Evolutionary conservation across 1,284 basidiomycete genomes (phyloP), one percentile per base, ranked within the genome.

Genomic region (Leccinum huronense): DNA sequence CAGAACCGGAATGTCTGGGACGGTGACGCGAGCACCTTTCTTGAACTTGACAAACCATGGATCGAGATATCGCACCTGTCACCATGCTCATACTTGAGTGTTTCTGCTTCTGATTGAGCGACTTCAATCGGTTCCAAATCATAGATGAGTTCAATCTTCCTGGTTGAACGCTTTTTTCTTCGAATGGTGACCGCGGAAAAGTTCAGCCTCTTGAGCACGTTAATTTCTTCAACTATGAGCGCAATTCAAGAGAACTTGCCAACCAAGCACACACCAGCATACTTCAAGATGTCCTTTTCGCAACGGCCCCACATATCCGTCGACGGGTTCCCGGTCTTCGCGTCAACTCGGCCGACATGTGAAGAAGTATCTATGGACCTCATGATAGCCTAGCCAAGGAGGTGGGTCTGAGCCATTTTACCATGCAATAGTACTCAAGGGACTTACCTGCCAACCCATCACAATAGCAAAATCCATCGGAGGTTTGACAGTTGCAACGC

Each of bases 381-480:
- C 90, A 98, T 98, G 78, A 97, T 97, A 9, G 95, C 92, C 92
- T 96, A 70, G 2, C 69, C 60, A 66, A 57, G 31, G 11, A 7
- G 16, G 51, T 64, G 51, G 10, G 69, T 67, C 65, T 63, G 51
- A 14, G 70, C 66, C 65, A 66, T 59, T 64, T 61, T 64, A 45
- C 48, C 13, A 57, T 27, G 9, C n/a, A 7, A 38, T 51, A 64
- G 27, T 33, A 34, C 38, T 34, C 38, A 23, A 56, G 8, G 5
- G 57, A 78, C 88, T 69, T 73, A 93, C 93, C 88, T 95, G 89
- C 96, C 97, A 98, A 55, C 96, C 95, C 58, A 95, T 91, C 65
- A 98, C 96, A 74, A 99, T 99, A 62, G 95, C 95, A 74, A 97
- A 98, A 81, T 99, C 97, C 94, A 99, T 97, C 0, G 97, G 97